Percentiles rank a stretch among this genome's conserved stretches.
Conservation (phyloP, 345 rosid species). For the Heritiera fomes region DNA sequence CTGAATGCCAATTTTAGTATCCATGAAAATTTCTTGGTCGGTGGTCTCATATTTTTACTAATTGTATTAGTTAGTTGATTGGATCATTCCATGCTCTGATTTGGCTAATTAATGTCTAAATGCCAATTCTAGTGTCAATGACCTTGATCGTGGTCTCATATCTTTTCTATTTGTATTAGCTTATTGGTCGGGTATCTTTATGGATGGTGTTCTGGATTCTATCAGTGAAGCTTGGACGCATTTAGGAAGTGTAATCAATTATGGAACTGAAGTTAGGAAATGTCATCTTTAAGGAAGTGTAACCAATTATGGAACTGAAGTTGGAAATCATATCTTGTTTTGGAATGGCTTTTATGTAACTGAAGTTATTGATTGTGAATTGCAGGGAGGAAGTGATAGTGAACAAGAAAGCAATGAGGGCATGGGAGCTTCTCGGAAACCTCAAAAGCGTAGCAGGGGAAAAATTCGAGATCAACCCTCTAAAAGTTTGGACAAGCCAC, state of each 20-base stretch:
- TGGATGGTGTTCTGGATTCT: conserved; percentile 4
- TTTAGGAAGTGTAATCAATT: not conserved
- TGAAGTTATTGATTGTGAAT: conserved; percentile 27
- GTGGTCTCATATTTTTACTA: not conserved
- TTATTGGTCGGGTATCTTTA: conserved; percentile 1
- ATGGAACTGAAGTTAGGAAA: not conserved
- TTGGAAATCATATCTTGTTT: not conserved
- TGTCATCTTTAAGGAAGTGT: not conserved
- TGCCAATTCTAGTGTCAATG: not conserved
- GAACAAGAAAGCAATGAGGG: conserved; percentile 66
- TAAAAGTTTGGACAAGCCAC: conserved; percentile 49
- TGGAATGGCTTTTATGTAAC: conserved; percentile 14
- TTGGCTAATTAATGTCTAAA: not conserved
- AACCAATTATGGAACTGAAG: not conserved
- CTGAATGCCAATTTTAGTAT: not conserved
- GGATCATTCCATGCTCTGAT: not conserved
- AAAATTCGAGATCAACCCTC: conserved; percentile 42
- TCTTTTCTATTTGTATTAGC: not conserved
- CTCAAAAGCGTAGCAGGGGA: conserved; percentile 54
- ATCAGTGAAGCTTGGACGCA: conserved; percentile 3
- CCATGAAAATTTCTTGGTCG: not conserved
- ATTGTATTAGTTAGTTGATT: not conserved
- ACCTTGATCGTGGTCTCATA: not conserved
- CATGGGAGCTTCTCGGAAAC: conserved; percentile 41
- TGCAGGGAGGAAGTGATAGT: conserved; percentile 74